phyloP scores from a whole-genome alignment of 2,329 filamentous ascomycete species.

The Penicillium concentricum region DNA sequence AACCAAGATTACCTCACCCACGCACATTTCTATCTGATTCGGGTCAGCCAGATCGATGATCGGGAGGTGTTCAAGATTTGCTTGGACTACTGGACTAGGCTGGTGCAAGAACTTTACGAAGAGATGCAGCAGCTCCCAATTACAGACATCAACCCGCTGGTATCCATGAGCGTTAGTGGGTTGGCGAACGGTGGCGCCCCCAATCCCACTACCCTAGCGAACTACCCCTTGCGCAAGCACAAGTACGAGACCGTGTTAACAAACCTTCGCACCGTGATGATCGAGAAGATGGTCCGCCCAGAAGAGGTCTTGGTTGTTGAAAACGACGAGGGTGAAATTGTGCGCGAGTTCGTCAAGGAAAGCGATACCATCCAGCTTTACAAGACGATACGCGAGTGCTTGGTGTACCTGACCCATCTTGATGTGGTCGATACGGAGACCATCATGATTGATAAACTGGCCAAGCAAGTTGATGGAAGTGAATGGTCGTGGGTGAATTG shows the following conservation, averaged over 20 bases:
- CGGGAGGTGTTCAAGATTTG: conserved; percentile 99
- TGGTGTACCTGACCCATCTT: conserved; percentile 95
- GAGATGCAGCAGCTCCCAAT: conserved; percentile 97
- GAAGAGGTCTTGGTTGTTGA: conserved; percentile 99
- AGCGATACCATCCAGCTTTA: conserved; percentile 98
- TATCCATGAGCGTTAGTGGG: conserved; percentile 70
- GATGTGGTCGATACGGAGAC: conserved; percentile 96
- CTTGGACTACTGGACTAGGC: conserved; percentile 97
- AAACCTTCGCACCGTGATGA: conserved; percentile 95
- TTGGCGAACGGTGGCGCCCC: conserved; percentile 78
- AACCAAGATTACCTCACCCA: conserved; percentile 94
- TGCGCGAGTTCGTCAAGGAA: conserved; percentile 98
- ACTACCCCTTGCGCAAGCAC: conserved; percentile 93
- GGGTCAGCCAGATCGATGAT: conserved; percentile 97
- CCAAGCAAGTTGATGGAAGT: conserved; percentile 86
- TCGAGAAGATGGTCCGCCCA: conserved; percentile 98
- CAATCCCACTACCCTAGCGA: conserved; percentile 78
- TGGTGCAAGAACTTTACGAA: conserved; percentile 96
- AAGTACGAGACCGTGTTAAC: conserved; percentile 94
- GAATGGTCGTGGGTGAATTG: conserved; percentile 99
- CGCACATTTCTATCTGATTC: conserved; percentile 95
- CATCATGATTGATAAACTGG: conserved; percentile 98
- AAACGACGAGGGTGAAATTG: conserved; percentile 98
- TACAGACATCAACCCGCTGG: conserved; percentile 85
- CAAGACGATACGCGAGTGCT: conserved; percentile 95